Percentiles rank a stretch among this genome's conserved stretches.
Conservation (phyloP, 2,329 filamentous ascomycete species). For the Knufia petricola region DNA sequence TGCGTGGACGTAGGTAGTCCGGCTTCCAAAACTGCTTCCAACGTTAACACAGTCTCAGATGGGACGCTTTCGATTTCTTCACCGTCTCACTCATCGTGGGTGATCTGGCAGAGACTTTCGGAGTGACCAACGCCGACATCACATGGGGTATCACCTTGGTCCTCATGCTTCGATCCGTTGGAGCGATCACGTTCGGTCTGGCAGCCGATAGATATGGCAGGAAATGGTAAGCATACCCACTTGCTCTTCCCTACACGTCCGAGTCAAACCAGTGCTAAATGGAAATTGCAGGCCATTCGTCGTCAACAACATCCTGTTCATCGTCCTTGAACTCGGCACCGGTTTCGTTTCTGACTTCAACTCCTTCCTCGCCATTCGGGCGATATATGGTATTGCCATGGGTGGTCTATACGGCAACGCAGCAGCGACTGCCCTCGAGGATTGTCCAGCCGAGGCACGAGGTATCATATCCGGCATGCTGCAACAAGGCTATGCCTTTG, state of each 20-base stretch:
- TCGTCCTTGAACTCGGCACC: constrained; percentile 50
- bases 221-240: constrained; percentile 35
- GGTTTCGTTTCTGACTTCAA: constrained; percentile 51
- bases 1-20: constrained; percentile 5
- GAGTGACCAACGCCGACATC: constrained; percentile 47
- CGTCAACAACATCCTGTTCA: constrained; percentile 52
- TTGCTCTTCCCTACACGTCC: no score
- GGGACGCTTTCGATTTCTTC: constrained; percentile 54
- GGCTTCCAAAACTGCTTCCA: constrained; percentile 27
- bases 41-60: constrained; percentile 28
- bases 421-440: constrained; percentile 53
- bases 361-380: constrained; percentile 49
- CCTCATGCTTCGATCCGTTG: constrained; percentile 53
- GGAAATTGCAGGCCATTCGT: constrained; percentile 39
- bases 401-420: constrained; percentile 49
- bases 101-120: constrained; percentile 45
- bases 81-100: constrained; percentile 49
- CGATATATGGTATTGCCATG: constrained; percentile 56
- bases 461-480: constrained; percentile 54
- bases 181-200: constrained; percentile 48
- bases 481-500: constrained; percentile 55
- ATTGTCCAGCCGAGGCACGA: constrained; percentile 49
- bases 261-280: no score
- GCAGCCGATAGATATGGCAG: constrained; percentile 45
- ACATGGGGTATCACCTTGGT: constrained; percentile 51